Base-by-base conservation (phyloP, 345 rosid species). In the Brassica incana region DNA sequence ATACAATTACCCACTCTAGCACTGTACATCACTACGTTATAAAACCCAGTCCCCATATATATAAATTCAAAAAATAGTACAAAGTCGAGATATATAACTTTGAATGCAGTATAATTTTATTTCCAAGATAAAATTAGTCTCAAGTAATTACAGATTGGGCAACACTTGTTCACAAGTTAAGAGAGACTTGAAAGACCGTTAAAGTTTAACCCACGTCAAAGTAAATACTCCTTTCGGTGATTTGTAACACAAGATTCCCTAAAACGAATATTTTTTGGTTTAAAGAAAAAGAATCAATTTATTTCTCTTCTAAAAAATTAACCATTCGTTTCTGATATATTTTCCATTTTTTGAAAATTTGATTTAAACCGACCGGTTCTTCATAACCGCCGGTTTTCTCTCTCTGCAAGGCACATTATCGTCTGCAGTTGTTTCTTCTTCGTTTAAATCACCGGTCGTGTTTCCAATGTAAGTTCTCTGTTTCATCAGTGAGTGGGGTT, bases 121-220 rank as follows among this genome's bases (percentile, higher is more conserved):
- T 58, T 29, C 18, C 8, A 61, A 56, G 66, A 29, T 66, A 65
- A 30, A 77, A 23, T 6, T 72, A 71, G 8, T 0, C 65, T 9
- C 16, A 72, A 23, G 62, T 27, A 54, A 66, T 7, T 12, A 6
- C 18, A 58, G 33, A 65, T 38, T 58, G 1, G 29, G 68, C 61
- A 12, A 29, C 35, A 45, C 54, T 43, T 60, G 4, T 67, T 61
- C 18, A 67, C 64, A 73, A 79, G 78, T 67, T 67, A 79, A 79
- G 75, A 30, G 71, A 80, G 69, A 36, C 83, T 74, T 80, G 40
- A 69, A 80, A 80, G 71, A 63, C 71, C 50, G 45, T 67, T 74
- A n/a, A 69, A 73, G 78, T 74, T 74, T 16, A 80, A 69, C 79
- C 27, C 62, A 74, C 83, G 60, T 35, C 67, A 64, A 69, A 74